These are phyloP conservation scores for Coemansia sp. DNA, from an alignment of 192 early-diverging fungal genomes.

Conservation along the genomic window DNA sequence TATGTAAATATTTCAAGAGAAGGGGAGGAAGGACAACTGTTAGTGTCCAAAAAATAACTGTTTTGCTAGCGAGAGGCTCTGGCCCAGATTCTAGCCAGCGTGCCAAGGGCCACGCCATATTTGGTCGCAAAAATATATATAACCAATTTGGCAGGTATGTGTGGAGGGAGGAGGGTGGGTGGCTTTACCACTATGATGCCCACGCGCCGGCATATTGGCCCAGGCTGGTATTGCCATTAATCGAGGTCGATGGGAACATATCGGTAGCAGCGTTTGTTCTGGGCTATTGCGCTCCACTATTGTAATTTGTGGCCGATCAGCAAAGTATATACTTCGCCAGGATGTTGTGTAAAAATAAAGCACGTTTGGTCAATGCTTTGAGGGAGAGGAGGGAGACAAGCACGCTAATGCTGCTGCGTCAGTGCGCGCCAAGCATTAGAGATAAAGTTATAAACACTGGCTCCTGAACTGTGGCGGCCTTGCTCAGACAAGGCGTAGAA, in stretches of 20 bases:
- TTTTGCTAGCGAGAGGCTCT: not conserved
- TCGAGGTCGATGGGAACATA: not conserved
- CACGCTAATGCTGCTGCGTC: not conserved
- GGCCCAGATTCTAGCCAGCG: not conserved
- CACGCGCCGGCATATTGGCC: slow-evolving; percentile 7
- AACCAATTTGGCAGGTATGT: not conserved
- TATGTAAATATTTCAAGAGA: not conserved
- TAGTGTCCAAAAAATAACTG: not conserved
- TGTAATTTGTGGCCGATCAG: not conserved
- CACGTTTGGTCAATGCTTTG: not conserved
- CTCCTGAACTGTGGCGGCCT: not conserved
- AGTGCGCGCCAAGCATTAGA: not conserved
- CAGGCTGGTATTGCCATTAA: not conserved
- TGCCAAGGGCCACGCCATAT: not conserved
- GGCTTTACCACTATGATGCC: not conserved
- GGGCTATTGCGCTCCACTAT: not conserved
- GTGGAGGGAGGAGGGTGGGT: not conserved
- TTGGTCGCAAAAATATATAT: not conserved
- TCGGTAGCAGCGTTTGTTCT: not conserved
- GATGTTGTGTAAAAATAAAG: no score
- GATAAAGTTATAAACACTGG: not conserved
- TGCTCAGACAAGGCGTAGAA: not conserved
- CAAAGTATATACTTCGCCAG: no score
- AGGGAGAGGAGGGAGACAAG: not conserved
- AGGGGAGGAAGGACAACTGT: not conserved